phyloP scores from a whole-genome alignment of 805 yeast species.

The Lipomyces kockii region DNA sequence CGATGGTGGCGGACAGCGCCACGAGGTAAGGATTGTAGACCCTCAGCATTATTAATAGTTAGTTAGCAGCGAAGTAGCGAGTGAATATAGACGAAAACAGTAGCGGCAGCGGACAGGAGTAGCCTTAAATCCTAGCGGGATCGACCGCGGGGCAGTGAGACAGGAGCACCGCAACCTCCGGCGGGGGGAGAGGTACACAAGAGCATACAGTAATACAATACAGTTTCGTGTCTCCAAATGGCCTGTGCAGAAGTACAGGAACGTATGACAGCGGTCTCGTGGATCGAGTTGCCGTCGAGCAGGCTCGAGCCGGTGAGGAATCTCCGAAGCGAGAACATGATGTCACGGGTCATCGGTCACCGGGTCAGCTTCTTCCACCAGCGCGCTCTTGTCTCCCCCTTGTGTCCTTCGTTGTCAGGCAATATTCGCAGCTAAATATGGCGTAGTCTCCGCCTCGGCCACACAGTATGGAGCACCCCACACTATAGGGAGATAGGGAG shows the following conservation, averaged over 20 bases:
- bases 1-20: constrained; percentile 62
- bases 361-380: background rate
- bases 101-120: background rate
- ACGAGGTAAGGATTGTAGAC: constrained; percentile 62
- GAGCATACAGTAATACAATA: background rate
- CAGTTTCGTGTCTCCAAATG: background rate
- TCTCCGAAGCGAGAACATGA: background rate
- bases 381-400: too few species aligned
- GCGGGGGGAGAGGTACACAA: too few species aligned
- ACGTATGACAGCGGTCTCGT: background rate
- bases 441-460: too few species aligned
- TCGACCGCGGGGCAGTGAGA: background rate
- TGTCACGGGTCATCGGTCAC: background rate
- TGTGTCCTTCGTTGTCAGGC: too few species aligned
- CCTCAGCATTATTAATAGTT: constrained; percentile 37
- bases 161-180: background rate
- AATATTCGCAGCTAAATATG: too few species aligned
- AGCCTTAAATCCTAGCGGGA: background rate
- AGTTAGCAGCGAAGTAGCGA: background rate
- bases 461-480: too few species aligned
- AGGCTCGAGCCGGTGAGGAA: background rate
- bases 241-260: background rate
- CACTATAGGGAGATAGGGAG: background rate
- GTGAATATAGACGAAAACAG: background rate
- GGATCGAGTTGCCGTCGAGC: background rate